Percentiles rank a stretch among this genome's conserved stretches.
phyloP scores from a whole-genome alignment of 129 eudicot genomes.

The Helianthus annuus region DNA sequence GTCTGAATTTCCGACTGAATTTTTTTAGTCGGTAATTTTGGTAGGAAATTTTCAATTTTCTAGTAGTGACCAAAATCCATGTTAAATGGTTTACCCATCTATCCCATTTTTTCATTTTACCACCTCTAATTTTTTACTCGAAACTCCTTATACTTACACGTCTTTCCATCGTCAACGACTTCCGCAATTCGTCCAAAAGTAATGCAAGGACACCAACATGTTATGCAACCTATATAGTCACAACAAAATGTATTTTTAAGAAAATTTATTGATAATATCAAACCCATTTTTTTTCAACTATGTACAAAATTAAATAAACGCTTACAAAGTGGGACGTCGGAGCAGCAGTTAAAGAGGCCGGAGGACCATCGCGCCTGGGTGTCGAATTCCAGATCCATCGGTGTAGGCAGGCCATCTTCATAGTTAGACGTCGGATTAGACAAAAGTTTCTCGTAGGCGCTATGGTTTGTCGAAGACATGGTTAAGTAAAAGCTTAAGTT shows the following conservation, averaged over 20 bases:
- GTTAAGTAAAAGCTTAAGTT: neutral
- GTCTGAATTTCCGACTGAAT: too few relatives aligned
- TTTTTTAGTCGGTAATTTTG: too few relatives aligned
- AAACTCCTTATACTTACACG: slow-evolving; percentile 38
- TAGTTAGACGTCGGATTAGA: neutral
- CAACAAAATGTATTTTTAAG: too few relatives aligned
- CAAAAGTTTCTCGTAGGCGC: slow-evolving; percentile 16
- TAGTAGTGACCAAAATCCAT: too few relatives aligned
- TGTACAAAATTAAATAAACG: neutral
- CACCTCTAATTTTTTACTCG: too few relatives aligned
- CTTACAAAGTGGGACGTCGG: slow-evolving; percentile 50
- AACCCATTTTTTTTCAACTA: too few relatives aligned
- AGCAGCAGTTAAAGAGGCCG: slow-evolving; percentile 48
- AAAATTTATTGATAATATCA: too few relatives aligned
- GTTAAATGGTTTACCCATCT: too few relatives aligned
- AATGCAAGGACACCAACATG: slow-evolving; percentile 63
- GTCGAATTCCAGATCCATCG: slow-evolving; percentile 4
- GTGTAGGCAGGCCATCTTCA: too few relatives aligned
- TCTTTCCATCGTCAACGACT: slow-evolving; percentile 58
- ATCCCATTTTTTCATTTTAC: too few relatives aligned
- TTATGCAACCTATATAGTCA: slow-evolving; percentile 47
- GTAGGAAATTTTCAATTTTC: too few relatives aligned
- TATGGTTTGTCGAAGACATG: slow-evolving; percentile 13
- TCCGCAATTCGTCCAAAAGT: slow-evolving; percentile 62
- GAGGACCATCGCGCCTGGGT: slow-evolving; percentile 43